Evolutionary conservation across 805 yeast species (phyloP).

Genomic region (Allodekkera sacchari): DNA sequence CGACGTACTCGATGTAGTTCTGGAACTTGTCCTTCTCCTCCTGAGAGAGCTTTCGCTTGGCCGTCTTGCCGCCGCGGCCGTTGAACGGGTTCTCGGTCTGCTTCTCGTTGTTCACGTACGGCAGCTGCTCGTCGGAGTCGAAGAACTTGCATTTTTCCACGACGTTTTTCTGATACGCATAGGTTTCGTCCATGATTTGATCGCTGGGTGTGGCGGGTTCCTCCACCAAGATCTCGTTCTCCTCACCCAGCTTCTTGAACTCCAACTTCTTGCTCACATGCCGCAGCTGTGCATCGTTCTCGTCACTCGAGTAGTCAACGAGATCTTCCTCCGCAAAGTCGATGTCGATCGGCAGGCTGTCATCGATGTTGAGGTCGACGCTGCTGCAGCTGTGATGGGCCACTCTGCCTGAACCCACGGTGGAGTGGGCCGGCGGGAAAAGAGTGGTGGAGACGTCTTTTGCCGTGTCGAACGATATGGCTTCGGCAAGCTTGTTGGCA

Average conservation of each 20-base stretch:
- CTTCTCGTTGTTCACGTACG: conserved; percentile 12
- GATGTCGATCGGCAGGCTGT: conserved; percentile 14
- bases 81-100: conserved; percentile 24
- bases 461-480: conserved; percentile 9
- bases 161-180: conserved; percentile 20
- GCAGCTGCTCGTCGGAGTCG: conserved; percentile 12
- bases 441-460: conserved; percentile 4
- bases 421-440: conserved; percentile 23
- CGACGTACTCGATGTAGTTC: conserved; percentile 31
- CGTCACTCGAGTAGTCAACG: conserved; percentile 2
- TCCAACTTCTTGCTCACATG: conserved; percentile 16
- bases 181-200: conserved; percentile 27
- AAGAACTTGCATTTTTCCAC: conserved; percentile 11
- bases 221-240: not conserved
- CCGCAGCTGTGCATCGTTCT: conserved; percentile 4
- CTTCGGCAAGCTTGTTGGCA: conserved; percentile 16
- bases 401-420: conserved; percentile 23
- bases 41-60: conserved; percentile 2
- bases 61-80: conserved; percentile 3
- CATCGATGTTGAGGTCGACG: conserved; percentile 10
- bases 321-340: conserved; percentile 19
- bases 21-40: conserved; percentile 20
- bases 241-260: conserved; percentile 7
- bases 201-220: conserved; percentile 29
- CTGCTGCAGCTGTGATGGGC: conserved; percentile 1